Base-by-base conservation (phyloP, 495 filamentous ascomycete genomes). In the Trichoderma virens region DNA sequence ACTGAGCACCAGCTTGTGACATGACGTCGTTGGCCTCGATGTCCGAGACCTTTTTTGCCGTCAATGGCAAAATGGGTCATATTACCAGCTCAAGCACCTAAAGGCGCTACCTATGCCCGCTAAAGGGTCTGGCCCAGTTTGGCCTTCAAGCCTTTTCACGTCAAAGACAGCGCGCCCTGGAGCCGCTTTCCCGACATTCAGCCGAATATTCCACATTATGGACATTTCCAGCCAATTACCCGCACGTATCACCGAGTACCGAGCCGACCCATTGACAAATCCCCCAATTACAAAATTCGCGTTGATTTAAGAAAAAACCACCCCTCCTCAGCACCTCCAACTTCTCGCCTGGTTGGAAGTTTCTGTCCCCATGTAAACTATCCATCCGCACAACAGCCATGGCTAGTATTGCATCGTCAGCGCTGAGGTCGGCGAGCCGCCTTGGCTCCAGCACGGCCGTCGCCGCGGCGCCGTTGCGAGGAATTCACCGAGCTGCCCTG, bases 401-500 rank as follows among this genome's bases (percentile, higher is more conserved):
- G 91, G 85, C 89, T 64, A 85, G 81, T 69, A 80, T 90, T 75
- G 82, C 87, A 67, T 85, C 89, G 54, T 80, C 81, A 72, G 86
- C 86, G 68, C 79, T 91, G 78, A 88, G 90, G 79, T 89, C 92
- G 81, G 88, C 87, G 60, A 88, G 90, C 62, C 83, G 88, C 69
- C 82, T 88, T 66, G 87, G 83, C 72, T 80, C 86, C 13, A 78
- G 80, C 77, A 71, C 81, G 71, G 45, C 70, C 43, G 67, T 87
- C 60, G 71, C 82, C 28, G 72, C 83, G 18, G 70, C 78, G 59
- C 68, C 76, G 62, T 72, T 83, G 51, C 75, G 85, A 69, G 70
- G 74, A 70, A 72, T 73, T 67, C 71, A 72, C 65, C 67, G 67
- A 64, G 71, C 79, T 73, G 74, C 79, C 68, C 69, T 64, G 11